phyloP scores from a whole-genome alignment of 2,329 filamentous ascomycete species.

The Neofusicoccum ribis region DNA sequence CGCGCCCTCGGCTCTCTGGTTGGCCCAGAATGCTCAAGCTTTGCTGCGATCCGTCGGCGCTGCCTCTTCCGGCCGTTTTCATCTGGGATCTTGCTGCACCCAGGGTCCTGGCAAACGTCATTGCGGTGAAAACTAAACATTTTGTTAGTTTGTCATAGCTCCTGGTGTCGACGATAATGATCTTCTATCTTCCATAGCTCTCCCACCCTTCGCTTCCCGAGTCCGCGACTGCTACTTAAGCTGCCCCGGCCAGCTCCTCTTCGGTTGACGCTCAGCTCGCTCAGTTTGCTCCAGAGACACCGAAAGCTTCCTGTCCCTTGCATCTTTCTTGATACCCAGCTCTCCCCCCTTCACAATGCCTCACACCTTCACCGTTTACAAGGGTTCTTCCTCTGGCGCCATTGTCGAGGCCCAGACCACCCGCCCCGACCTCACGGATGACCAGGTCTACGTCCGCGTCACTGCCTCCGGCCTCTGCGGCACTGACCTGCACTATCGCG shows the following conservation, averaged over 20 bases:
- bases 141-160: constrained; percentile 16
- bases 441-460: constrained; percentile 63
- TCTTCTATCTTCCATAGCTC: constrained; percentile 8
- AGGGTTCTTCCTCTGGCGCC: constrained; percentile 59
- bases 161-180: background rate
- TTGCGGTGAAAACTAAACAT: constrained; percentile 8
- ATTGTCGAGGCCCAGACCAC: constrained; percentile 54
- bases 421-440: constrained; percentile 47
- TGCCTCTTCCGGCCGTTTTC: background rate
- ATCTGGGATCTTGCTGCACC: constrained; percentile 8
- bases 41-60: background rate
- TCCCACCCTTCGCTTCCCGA: background rate
- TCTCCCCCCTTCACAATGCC: constrained; percentile 29
- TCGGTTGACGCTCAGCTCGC: background rate
- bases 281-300: background rate
- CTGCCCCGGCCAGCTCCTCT: background rate
- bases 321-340: background rate
- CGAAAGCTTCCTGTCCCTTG: background rate
- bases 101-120: constrained; percentile 10
- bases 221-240: background rate
- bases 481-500: constrained; percentile 53
- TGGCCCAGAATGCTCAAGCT: background rate
- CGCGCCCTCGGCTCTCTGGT: background rate
- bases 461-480: constrained; percentile 69
- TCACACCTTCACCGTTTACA: constrained; percentile 61